These are phyloP conservation scores for Candida andamanensis DNA, from an alignment of 805 yeast genomes.

Conservation along the genomic window DNA sequence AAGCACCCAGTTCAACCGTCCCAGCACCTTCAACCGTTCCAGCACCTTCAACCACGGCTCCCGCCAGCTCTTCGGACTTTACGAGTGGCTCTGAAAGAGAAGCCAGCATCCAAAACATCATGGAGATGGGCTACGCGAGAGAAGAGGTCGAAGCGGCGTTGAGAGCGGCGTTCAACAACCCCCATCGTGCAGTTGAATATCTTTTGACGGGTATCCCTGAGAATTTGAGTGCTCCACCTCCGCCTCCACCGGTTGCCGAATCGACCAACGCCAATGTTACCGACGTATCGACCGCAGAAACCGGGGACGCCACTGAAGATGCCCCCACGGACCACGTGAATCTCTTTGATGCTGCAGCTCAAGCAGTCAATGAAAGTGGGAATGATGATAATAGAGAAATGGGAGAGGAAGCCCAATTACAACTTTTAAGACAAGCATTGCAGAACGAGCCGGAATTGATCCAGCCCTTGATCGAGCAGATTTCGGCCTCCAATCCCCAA, in stretches of 20 bases:
- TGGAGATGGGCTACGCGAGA: slow-evolving; percentile 95
- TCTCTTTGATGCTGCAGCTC: slow-evolving; percentile 50
- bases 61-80: slow-evolving; percentile 43
- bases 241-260: slow-evolving; percentile 16
- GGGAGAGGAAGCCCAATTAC: slow-evolving; percentile 44
- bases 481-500: slow-evolving; percentile 80
- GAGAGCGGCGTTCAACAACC: slow-evolving; percentile 94
- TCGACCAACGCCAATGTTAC: slow-evolving; percentile 16
- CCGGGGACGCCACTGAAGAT: slow-evolving; percentile 27
- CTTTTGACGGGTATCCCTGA: slow-evolving; percentile 87
- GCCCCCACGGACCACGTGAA: slow-evolving; percentile 36
- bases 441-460: slow-evolving; percentile 85
- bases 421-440: slow-evolving; percentile 66
- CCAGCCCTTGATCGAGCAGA: slow-evolving; percentile 75
- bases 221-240: slow-evolving; percentile 19
- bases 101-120: slow-evolving; percentile 70
- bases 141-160: slow-evolving; percentile 84
- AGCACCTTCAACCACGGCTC: slow-evolving; percentile 3
- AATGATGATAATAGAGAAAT: slow-evolving; percentile 35
- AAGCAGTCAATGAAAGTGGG: slow-evolving; percentile 22
- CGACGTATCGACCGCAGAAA: too few species aligned
- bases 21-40: slow-evolving; percentile 4
- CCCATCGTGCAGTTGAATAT: slow-evolving; percentile 97
- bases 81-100: slow-evolving; percentile 78
- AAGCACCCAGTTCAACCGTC: slow-evolving; percentile 12